Base-by-base conservation (phyloP, 768 basidiomycete genomes). In the Termitomyces sp. region DNA sequence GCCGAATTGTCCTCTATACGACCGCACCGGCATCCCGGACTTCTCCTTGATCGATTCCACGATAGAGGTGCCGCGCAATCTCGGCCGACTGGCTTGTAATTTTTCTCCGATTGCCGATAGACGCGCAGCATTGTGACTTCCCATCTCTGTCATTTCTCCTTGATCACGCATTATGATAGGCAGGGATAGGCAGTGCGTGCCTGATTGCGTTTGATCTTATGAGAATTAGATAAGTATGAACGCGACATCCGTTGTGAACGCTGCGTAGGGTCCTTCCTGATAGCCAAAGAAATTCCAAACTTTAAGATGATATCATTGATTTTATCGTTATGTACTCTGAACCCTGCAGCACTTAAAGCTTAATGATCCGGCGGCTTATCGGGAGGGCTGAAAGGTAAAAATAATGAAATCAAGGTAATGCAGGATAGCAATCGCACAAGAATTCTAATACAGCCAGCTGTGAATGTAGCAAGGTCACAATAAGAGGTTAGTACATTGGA, bases 1-100 rank as follows among this genome's bases (percentile, higher is more conserved):
- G 50, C 24, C 14, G 35, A 18, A 24, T 36, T 6, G 2, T 28
- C 24, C 18, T 40, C n/a, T 48, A 10, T 16, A 18, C n/a, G 22
- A 53, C 33, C 57, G 57, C 14, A 3, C 57, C 57, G 57, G n/a
- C 10, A 42, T 53, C 35, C 57, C 57, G 51, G 47, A 57, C 16
- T 46, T 24, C 57, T 38, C 51, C 51, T 38, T 45, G 56, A 58
- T 58, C 13, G 30, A 26, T 16, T n/a, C 50, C 22, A 26, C 52
- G 43, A 54, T 54, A 26, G 2, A 53, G 45, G 14, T 32, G 16
- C 22, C 22, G 32, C 35, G 38, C n/a, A 45, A 46, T 38, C n/a
- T 30, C 26, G 35, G 33, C 13, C 24, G 38, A 40, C 6, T 18
- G 48, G 32, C 10, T 28, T 7, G n/a, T 46, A 5, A 52, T 12